A percentile compares a stretch with the other conserved stretches of the same genome.
Conservation (phyloP, 202 grass and related monocot species). For the Panicum virgatum region DNA sequence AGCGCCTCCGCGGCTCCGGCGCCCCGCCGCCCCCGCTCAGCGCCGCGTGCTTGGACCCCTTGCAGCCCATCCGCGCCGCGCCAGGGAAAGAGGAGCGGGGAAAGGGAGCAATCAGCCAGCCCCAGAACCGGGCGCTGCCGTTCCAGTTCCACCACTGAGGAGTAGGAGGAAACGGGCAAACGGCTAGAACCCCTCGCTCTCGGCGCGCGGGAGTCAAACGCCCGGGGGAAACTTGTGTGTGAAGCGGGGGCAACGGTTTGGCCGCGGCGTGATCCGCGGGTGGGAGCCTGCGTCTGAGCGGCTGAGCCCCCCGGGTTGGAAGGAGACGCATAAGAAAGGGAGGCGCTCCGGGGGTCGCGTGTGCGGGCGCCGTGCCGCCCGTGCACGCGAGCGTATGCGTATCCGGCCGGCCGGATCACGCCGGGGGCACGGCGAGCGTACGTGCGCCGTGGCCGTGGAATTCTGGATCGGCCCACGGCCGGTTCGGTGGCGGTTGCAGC, state of each 20-base stretch:
- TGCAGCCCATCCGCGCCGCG: conserved; percentile 64
- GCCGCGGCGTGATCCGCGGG: conserved; percentile 42
- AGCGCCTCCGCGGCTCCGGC: background rate
- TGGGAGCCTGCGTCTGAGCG: background rate
- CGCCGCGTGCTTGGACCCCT: conserved; percentile 72
- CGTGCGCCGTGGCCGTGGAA: conserved; percentile 27
- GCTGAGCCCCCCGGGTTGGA: background rate
- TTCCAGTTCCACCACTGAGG: background rate
- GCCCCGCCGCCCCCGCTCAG: background rate
- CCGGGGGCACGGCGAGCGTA: background rate
- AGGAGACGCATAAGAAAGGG: background rate
- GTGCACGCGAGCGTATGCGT: background rate
- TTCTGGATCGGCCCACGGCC: background rate
- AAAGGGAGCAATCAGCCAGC: background rate
- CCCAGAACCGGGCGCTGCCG: background rate
- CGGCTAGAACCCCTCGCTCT: conserved; percentile 1
- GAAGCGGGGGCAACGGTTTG: conserved; percentile 6
- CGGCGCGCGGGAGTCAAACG: conserved; percentile 25
- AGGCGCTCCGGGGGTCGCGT: background rate
- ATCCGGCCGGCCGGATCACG: background rate
- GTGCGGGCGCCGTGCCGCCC: conserved; percentile 22
- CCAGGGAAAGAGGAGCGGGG: background rate
- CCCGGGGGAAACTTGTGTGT: background rate
- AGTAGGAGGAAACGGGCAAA: background rate
- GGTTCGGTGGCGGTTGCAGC: conserved; percentile 12